Evolutionary conservation across 176 grass and related monocot genomes (phyloP).

Genomic region (Carex myosuroides): DNA sequence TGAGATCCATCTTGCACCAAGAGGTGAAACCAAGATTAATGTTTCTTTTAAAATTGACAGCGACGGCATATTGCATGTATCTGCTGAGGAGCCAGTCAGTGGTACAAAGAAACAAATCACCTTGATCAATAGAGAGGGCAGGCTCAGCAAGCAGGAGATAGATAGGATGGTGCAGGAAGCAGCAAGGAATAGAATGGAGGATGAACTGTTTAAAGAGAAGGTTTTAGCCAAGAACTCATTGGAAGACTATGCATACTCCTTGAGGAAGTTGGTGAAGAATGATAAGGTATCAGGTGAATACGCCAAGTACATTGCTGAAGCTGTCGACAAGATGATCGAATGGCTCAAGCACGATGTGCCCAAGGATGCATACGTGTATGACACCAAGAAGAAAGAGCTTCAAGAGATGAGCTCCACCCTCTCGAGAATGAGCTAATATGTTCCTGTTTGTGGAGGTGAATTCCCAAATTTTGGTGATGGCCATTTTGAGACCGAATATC

Average conservation of each 20-base stretch:
- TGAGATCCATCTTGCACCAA: background rate
- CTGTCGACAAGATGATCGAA: constrained; percentile 44
- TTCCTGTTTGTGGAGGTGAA: constrained; percentile 40
- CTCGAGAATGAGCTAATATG: background rate
- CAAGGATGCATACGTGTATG: constrained; percentile 42
- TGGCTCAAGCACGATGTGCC: constrained; percentile 66
- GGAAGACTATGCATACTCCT: constrained; percentile 73
- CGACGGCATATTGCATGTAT: constrained; percentile 24
- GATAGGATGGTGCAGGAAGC: constrained; percentile 89
- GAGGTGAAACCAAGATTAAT: background rate
- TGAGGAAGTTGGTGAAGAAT: constrained; percentile 75
- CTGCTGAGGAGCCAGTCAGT: constrained; percentile 24
- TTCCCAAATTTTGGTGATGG: constrained; percentile 48
- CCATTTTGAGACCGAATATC: background rate
- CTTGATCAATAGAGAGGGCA: constrained; percentile 65
- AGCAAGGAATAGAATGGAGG: constrained; percentile 61
- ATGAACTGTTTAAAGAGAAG: constrained; percentile 78
- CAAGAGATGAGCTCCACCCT: constrained; percentile 66
- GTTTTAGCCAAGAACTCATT: constrained; percentile 66
- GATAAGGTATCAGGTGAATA: constrained; percentile 41
- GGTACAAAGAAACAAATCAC: constrained; percentile 46
- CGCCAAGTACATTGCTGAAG: constrained; percentile 69
- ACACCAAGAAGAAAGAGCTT: constrained; percentile 76
- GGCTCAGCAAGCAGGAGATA: constrained; percentile 70
- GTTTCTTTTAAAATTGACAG: constrained; percentile 22